Conservation (phyloP, 768 basidiomycete genomes). For the Calocybe indica region DNA sequence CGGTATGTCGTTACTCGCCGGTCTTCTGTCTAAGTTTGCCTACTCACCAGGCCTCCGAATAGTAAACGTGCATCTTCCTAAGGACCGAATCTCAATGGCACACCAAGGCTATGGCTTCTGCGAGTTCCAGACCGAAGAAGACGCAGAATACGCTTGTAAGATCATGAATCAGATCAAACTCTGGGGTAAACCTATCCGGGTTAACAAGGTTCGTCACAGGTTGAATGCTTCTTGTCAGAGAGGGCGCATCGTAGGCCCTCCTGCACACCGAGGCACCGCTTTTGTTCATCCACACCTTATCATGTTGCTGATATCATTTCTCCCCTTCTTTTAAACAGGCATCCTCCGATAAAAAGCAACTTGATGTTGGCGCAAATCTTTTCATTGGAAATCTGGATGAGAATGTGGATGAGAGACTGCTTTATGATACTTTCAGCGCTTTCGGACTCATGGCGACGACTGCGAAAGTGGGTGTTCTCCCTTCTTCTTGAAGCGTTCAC, state of each 20-base stretch:
- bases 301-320: background rate
- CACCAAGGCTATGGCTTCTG: slow-evolving; percentile 99
- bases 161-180: slow-evolving; percentile 99
- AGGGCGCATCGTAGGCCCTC: too few species aligned
- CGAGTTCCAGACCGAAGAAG: slow-evolving; percentile 98
- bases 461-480: slow-evolving; percentile 57
- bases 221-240: slow-evolving; percentile 1
- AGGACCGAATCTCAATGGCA: slow-evolving; percentile 96
- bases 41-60: slow-evolving; percentile 1
- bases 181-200: slow-evolving; percentile 97
- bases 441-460: slow-evolving; percentile 92
- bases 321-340: slow-evolving; percentile 46
- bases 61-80: slow-evolving; percentile 98
- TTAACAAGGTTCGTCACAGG: slow-evolving; percentile 81
- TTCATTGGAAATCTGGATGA: slow-evolving; percentile 96
- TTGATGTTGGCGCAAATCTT: slow-evolving; percentile 96
- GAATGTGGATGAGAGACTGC: slow-evolving; percentile 85
- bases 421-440: slow-evolving; percentile 94
- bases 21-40: background rate
- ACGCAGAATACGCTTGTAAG: slow-evolving; percentile 99
- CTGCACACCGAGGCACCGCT: background rate
- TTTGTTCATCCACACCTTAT: background rate
- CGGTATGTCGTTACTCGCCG: slow-evolving; percentile 48
- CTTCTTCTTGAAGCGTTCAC: slow-evolving; percentile 3
- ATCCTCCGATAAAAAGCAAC: slow-evolving; percentile 95